A percentile compares a stretch with the other conserved stretches of the same genome.
Conservation (phyloP, 2,329 filamentous ascomycete species). For the Aureobasidium leucospermi region DNA sequence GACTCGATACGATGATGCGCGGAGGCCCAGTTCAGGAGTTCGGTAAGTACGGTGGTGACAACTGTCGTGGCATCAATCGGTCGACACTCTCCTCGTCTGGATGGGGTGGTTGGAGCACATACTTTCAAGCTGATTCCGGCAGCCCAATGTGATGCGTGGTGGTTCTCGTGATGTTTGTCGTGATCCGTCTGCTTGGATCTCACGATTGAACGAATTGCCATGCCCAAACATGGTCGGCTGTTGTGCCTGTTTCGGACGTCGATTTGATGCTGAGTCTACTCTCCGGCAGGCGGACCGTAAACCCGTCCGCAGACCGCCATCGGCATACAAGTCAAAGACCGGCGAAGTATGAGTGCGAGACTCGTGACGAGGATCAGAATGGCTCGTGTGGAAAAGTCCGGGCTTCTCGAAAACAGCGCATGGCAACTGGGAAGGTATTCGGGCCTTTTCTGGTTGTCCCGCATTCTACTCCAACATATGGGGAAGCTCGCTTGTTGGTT, state of each 20-base stretch:
- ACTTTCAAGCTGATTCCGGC: too few species aligned
- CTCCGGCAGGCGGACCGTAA: neutral
- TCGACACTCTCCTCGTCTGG: too few species aligned
- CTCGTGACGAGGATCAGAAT: neutral
- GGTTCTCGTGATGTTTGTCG: too few species aligned
- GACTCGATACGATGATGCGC: slow-evolving; percentile 62
- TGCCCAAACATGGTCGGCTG: too few species aligned
- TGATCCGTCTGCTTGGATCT: too few species aligned
- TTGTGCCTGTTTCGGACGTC: neutral
- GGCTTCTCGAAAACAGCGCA: neutral
- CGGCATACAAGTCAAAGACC: neutral
- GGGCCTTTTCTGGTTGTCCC: slow-evolving; percentile 3
- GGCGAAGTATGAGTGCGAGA: neutral
- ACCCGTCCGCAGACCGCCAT: neutral
- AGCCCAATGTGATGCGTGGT: too few species aligned
- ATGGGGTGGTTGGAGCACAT: too few species aligned
- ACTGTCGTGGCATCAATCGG: too few species aligned
- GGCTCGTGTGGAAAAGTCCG: neutral
- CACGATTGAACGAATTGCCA: too few species aligned
- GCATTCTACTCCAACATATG: neutral
- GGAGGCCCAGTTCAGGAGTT: slow-evolving; percentile 31
- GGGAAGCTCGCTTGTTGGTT: neutral
- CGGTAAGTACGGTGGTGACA: slow-evolving; percentile 16
- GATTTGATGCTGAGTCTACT: neutral
- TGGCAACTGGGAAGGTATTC: neutral